These are phyloP conservation scores for Dendrobium huoshanense DNA, from an alignment of 106 monocot genomes.

Conservation along the genomic window DNA sequence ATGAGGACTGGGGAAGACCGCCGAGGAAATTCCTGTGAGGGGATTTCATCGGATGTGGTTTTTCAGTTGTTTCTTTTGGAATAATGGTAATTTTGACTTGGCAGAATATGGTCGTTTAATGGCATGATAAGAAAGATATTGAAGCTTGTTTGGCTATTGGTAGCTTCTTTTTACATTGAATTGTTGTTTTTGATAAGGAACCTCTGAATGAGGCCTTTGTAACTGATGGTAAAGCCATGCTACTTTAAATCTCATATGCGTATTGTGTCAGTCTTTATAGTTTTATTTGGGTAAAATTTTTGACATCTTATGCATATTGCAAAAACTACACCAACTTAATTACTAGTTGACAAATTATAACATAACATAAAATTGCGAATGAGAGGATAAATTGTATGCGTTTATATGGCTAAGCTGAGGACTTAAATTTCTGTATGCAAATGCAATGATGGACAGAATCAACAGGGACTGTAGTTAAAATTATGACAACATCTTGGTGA, in stretches of 20 bases:
- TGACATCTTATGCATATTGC: neutral
- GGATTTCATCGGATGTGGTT: neutral
- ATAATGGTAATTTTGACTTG: too few relatives aligned
- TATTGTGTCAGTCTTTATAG: neutral
- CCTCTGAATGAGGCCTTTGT: neutral
- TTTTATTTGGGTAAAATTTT: neutral
- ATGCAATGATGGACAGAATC: too few relatives aligned
- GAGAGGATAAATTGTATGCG: neutral
- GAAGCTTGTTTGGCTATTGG: neutral
- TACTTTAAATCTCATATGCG: neutral
- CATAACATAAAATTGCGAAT: neutral
- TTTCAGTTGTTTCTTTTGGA: neutral
- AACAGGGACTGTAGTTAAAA: too few relatives aligned
- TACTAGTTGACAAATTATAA: neutral
- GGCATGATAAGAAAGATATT: neutral
- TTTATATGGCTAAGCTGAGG: neutral
- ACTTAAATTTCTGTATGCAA: too few relatives aligned
- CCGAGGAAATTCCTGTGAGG: conserved; percentile 51
- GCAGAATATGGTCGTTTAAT: neutral
- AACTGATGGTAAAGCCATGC: neutral
- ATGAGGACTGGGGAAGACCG: conserved; percentile 62
- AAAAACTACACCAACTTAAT: neutral
- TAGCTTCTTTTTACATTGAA: neutral
- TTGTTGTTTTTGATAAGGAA: neutral
- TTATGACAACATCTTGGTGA: too few relatives aligned